phyloP scores from a whole-genome alignment of 2,329 filamentous ascomycete species.

The Fusarium nematophilum region DNA sequence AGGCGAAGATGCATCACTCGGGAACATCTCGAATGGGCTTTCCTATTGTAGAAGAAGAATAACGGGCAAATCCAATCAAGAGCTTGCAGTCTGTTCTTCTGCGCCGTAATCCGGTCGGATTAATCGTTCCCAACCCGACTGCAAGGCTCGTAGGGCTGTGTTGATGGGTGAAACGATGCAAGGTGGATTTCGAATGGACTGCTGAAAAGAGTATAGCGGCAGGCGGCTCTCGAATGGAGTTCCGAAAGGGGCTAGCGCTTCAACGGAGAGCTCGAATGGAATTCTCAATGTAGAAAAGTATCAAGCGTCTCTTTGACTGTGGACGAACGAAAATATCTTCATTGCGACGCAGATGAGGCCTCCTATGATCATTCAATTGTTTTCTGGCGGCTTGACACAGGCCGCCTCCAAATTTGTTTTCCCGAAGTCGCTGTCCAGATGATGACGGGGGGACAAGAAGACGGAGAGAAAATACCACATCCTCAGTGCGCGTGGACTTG shows the following conservation, averaged over 20 bases:
- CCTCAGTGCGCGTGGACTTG: no score
- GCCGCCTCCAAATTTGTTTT: no score
- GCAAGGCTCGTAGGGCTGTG: slow-evolving; percentile 36
- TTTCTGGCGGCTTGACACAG: no score
- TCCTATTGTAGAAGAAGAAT: slow-evolving; percentile 21
- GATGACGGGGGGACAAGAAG: no score
- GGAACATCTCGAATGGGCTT: slow-evolving; percentile 34
- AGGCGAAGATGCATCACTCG: slow-evolving; percentile 2
- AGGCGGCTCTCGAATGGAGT: slow-evolving; percentile 12
- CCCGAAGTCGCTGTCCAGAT: no score
- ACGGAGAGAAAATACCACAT: no score
- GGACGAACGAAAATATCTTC: neutral
- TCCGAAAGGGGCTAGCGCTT: slow-evolving; percentile 8
- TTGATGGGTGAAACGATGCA: neutral
- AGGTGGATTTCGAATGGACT: slow-evolving; percentile 38
- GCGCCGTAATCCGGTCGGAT: slow-evolving; percentile 7
- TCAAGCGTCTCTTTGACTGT: neutral
- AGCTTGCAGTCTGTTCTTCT: neutral
- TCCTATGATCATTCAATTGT: no score
- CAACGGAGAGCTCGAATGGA: slow-evolving; percentile 17
- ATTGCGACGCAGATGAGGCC: neutral
- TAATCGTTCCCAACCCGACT: slow-evolving; percentile 6
- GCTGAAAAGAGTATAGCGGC: slow-evolving; percentile 25
- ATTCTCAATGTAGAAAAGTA: neutral
- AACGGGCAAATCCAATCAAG: slow-evolving; percentile 14